Conservation (phyloP, 805 yeast species). For the Brettanomyces nanus region DNA sequence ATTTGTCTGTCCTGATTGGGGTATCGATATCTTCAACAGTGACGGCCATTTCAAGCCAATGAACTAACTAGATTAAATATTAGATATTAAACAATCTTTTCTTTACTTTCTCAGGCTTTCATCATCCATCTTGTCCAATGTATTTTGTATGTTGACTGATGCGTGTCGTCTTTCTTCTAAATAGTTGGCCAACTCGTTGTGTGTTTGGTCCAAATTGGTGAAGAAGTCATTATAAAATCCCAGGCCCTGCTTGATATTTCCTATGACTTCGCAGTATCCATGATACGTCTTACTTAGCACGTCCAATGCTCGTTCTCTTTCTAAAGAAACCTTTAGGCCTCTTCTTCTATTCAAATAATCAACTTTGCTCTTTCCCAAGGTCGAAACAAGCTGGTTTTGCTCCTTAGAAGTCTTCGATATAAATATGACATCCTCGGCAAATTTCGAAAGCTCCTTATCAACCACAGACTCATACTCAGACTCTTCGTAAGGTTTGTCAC, state of each 20-base stretch:
- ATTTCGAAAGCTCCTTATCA: constrained; percentile 38
- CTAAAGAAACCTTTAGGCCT: constrained; percentile 24
- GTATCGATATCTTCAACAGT: constrained; percentile 24
- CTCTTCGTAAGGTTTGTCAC: constrained; percentile 24
- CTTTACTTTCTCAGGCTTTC: background rate
- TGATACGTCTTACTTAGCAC: constrained; percentile 41
- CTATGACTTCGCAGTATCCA: constrained; percentile 46
- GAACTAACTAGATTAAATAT: background rate
- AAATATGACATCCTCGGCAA: constrained; percentile 40
- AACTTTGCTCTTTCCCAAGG: constrained; percentile 30
- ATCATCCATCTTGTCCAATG: constrained; percentile 1
- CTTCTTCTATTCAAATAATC: constrained; percentile 26
- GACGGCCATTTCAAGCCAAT: constrained; percentile 10
- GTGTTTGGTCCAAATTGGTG: background rate
- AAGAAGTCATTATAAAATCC: constrained; percentile 59
- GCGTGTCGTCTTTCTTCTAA: constrained; percentile 15
- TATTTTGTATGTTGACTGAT: background rate
- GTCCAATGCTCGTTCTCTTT: constrained; percentile 43
- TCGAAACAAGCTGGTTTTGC: constrained; percentile 26
- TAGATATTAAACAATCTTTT: too few relatives aligned
- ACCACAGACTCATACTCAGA: constrained; percentile 29
- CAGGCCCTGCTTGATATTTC: constrained; percentile 59
- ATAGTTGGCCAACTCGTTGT: constrained; percentile 1
- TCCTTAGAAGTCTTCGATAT: constrained; percentile 32
- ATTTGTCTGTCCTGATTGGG: constrained; percentile 31